Base-by-base conservation (phyloP, 1,139 yeast genomes). In the Kodamaea arcana region DNA sequence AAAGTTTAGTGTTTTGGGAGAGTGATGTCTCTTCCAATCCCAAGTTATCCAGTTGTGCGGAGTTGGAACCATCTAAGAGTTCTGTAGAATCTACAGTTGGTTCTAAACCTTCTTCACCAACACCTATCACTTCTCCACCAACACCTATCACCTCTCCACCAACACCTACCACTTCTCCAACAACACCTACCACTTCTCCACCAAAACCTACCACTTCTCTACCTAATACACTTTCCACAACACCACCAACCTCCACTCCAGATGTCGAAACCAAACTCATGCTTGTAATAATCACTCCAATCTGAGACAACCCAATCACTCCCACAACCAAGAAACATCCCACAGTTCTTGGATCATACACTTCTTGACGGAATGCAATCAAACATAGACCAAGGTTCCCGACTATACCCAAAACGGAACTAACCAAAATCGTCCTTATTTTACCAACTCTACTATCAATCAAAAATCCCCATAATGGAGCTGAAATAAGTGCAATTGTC, bases 401-500 rank as follows among this genome's bases (percentile, higher is more conserved):
- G 4, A 53, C 29, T 3, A 65, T 42, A 7, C 78, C 75, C 33
- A 66, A 39, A 1, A 58, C 9, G 9, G 45, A 27, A 3, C 74
- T 58, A 15, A 58, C 30, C 2, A 63, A 42, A 11, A 44, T 35
- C 4, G 49, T 36, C 13, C 31, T 39, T 4, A 67, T 53, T 47
- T 47, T 68, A 45, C 82, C 81, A 33, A 63, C 46, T 9, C 42
- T 36, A 24, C 42, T 45, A 51, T 81, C 86, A 17, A 78, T 66
- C 9, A 76, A 48, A 35, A 64, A 51, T 1, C 88, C 90, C 72
- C 81, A 77, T 2, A 78, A 23, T 3, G 88, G 88, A 0, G 88
- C 81, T 25, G 75, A 64, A 0, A 77, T 22, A 22, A 83, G 58
- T 0, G 83, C 74, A 14, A 72, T 66, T 0, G 80, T 65, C 44